Evolutionary conservation across 768 basidiomycete species (phyloP).

Genomic region (Agaricus blazei): DNA sequence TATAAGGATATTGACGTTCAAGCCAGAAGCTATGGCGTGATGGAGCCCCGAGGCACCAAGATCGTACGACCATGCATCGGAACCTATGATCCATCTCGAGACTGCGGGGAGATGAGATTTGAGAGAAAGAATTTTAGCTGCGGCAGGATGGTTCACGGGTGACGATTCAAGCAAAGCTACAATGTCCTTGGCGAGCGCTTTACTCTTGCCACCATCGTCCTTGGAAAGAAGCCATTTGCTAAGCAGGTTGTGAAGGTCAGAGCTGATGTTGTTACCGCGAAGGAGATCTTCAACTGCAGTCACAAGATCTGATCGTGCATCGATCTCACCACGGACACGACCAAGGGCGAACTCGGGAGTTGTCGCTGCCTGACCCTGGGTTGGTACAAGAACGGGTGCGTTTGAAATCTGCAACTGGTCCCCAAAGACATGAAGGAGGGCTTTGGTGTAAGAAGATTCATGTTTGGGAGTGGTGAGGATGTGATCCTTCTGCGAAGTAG

Average conservation of each 20-base stretch:
- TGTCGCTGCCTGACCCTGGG: constrained; percentile 73
- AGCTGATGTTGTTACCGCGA: constrained; percentile 38
- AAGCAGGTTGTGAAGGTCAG: constrained; percentile 65
- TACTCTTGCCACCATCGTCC: constrained; percentile 64
- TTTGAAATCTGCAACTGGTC: constrained; percentile 83
- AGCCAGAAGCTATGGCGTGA: constrained; percentile 85
- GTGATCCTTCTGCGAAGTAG: constrained; percentile 22
- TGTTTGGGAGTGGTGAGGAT: constrained; percentile 78
- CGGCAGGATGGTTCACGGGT: constrained; percentile 34
- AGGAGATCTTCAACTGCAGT: constrained; percentile 62
- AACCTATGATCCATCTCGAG: constrained; percentile 96
- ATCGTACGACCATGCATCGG: constrained; percentile 97
- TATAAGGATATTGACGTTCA: constrained; percentile 93
- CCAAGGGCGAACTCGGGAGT: constrained; percentile 95
- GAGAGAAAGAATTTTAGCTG: constrained; percentile 53
- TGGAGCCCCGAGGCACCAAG: constrained; percentile 94
- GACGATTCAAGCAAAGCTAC: constrained; percentile 40
- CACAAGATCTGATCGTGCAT: constrained; percentile 66
- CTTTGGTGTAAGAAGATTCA: constrained; percentile 87
- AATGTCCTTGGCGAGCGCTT: constrained; percentile 53
- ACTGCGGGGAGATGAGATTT: constrained; percentile 57
- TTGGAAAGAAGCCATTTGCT: constrained; percentile 77
- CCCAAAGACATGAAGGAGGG: constrained; percentile 76
- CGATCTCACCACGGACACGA: constrained; percentile 77
- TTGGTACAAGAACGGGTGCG: constrained; percentile 64